Evolutionary conservation across 768 basidiomycete genomes (phyloP), one percentile per base, ranked within the genome.

Genomic region (Panaeolus cyanescens): DNA sequence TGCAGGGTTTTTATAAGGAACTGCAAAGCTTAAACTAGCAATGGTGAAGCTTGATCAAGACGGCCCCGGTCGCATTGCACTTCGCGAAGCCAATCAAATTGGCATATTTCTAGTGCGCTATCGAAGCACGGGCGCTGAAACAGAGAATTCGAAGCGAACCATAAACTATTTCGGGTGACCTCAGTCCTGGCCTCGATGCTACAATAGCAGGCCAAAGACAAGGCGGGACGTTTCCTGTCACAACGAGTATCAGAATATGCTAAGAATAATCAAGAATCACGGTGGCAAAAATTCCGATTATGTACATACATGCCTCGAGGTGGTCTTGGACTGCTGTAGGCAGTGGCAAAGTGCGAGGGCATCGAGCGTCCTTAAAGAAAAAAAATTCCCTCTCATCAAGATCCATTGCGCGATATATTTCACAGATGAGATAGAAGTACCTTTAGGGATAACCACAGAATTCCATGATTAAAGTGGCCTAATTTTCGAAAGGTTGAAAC

Each of bases 311-410:
- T 12, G 15, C 25, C 45, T 50, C 13, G 10, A 20, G 45, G 9
- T 50, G 8, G 15, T 20, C 45, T 15, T 25, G 10, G 30, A 50
- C 10, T 28, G 12, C 45, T 50, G 6, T 50, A n/a, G n/a, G n/a
- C n/a, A n/a, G 45, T 50, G 45, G 45, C 45, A 50, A 22, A 50
- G 45, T 50, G 45, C 45, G 45, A 50, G 45, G 45, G 45, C 45
- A 50, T 25, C 30, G 45, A 28, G 25, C 8, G 4, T 50, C 5
- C 22, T 15, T 9, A 19, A 15, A 7, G 22, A 28, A 28, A 28
- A 30, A 50, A 25, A 25, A 10, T 50, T 22, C 15, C 7, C 8
- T 50, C 22, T 28, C 25, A 50, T 12, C 45, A 30, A 50, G 45
- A 15, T 50, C 45, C 45, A 28, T 28, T 42, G 25, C 25, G 17